phyloP scores from a whole-genome alignment of 2,329 filamentous ascomycete species.

The Ceratocystiopsis sp. region DNA sequence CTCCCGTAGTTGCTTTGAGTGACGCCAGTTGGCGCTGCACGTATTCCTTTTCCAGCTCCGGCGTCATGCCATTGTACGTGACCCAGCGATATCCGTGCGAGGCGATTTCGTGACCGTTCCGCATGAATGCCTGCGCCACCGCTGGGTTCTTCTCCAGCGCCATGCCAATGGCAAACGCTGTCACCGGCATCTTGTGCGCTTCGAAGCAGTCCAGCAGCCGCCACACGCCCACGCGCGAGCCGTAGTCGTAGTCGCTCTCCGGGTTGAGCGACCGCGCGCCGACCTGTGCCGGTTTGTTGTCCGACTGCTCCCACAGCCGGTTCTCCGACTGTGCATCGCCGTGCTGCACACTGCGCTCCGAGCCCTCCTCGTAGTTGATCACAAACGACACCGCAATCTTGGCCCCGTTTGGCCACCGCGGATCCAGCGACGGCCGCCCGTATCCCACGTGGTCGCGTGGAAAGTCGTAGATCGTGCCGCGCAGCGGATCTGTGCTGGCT shows the following conservation, averaged over 20 bases:
- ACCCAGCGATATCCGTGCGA: slow-evolving; percentile 6
- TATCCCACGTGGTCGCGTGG: slow-evolving; percentile 10
- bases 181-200: slow-evolving; percentile 3
- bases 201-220: slow-evolving; percentile 6
- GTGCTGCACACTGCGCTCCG: slow-evolving; percentile 16
- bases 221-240: slow-evolving; percentile 8
- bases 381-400: slow-evolving; percentile 21
- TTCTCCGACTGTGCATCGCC: slow-evolving; percentile 15
- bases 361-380: slow-evolving; percentile 20
- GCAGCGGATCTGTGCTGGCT: slow-evolving; percentile 1
- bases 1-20: slow-evolving; percentile 6
- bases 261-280: slow-evolving; percentile 7
- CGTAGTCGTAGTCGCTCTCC: slow-evolving; percentile 10
- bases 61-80: slow-evolving; percentile 5
- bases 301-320: slow-evolving; percentile 6
- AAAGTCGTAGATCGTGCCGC: slow-evolving; percentile 10
- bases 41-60: slow-evolving; percentile 5
- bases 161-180: slow-evolving; percentile 7
- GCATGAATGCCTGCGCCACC: slow-evolving; percentile 5
- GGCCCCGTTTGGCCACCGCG: slow-evolving; percentile 19
- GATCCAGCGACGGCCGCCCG: slow-evolving; percentile 6
- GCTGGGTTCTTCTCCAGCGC: slow-evolving; percentile 8
- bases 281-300: slow-evolving; percentile 3
- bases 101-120: slow-evolving; percentile 8
- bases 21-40: slow-evolving; percentile 4